These are phyloP conservation scores for Pythium coloratum DNA, from an alignment of 352 stramenopile species.

Conservation along the genomic window DNA sequence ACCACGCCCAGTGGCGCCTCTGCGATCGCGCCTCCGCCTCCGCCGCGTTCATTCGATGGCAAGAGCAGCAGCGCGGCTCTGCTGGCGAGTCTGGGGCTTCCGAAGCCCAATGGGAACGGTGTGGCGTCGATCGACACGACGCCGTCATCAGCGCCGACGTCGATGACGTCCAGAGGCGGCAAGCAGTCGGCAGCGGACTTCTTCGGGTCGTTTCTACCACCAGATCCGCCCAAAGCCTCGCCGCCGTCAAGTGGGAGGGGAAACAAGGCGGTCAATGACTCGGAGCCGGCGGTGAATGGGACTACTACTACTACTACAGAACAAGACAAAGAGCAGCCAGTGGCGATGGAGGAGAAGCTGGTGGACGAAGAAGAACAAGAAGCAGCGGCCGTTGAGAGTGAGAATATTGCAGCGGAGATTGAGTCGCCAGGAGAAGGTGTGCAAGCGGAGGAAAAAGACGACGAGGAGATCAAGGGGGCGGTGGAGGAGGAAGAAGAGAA, in stretches of 20 bases:
- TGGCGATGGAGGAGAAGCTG: neutral
- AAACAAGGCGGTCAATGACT: neutral
- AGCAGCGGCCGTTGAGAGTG: neutral
- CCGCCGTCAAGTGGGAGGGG: neutral
- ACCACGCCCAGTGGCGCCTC: neutral
- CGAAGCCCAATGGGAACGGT: neutral
- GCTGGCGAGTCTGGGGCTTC: slow-evolving; percentile 16
- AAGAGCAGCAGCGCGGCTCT: slow-evolving; percentile 16
- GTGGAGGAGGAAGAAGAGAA: neutral
- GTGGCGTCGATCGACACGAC: neutral
- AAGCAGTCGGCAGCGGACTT: slow-evolving; percentile 5
- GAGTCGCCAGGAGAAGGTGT: neutral
- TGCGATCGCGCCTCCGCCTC: slow-evolving; percentile 2
- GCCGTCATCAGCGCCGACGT: slow-evolving; percentile 17
- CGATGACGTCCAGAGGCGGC: slow-evolving; percentile 9
- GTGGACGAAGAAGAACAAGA: neutral
- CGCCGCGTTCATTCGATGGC: slow-evolving; percentile 24
- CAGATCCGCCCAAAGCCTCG: neutral
- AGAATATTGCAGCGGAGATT: neutral
- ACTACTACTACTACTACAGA: neutral
- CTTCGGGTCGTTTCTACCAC: slow-evolving; percentile 23
- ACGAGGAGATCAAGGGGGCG: no score
- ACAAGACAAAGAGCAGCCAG: neutral
- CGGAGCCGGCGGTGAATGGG: neutral
- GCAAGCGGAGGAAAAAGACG: neutral